Evolutionary conservation across 2,329 filamentous ascomycete genomes (phyloP).

Genomic region (Sporothrix dimorphospora): DNA sequence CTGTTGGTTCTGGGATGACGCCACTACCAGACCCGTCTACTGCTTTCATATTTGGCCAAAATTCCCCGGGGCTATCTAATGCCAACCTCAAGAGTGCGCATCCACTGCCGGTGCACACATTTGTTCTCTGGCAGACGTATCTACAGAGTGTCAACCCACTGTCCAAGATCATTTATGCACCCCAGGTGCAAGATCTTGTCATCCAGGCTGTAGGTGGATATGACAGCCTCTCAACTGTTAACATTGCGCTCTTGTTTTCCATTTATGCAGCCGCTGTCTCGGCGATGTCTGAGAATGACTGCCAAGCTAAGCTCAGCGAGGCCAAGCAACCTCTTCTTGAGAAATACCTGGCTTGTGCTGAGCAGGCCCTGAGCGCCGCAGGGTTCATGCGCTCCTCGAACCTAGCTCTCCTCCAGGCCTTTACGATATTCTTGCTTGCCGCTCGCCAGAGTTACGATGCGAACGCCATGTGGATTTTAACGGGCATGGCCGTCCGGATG

Average conservation of each 20-base stretch:
- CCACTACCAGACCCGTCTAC: constrained; percentile 50
- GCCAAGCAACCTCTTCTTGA: constrained; percentile 11
- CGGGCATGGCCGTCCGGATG: constrained; percentile 57
- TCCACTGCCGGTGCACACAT: constrained; percentile 41
- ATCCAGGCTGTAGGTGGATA: constrained; percentile 30
- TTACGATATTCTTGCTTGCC: constrained; percentile 54
- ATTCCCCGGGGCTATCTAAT: not conserved
- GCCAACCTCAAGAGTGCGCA: constrained; percentile 38
- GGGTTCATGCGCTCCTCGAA: constrained; percentile 61
- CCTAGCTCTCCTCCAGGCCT: constrained; percentile 59
- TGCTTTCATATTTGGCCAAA: constrained; percentile 35
- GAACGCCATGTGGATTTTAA: constrained; percentile 61
- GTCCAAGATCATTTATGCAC: constrained; percentile 55
- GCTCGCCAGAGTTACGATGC: constrained; percentile 48
- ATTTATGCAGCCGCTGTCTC: constrained; percentile 59
- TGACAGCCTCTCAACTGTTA: constrained; percentile 28
- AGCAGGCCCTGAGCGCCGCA: constrained; percentile 60
- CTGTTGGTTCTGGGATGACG: constrained; percentile 43
- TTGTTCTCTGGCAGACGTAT: constrained; percentile 48
- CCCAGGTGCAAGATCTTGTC: constrained; percentile 46
- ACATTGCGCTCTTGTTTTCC: constrained; percentile 46
- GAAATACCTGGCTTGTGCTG: constrained; percentile 51
- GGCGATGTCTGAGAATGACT: constrained; percentile 57
- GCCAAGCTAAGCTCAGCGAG: constrained; percentile 25
- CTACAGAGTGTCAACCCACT: constrained; percentile 57